phyloP scores from a whole-genome alignment of 1,284 basidiomycete species.

The Ustilago esculenta region DNA sequence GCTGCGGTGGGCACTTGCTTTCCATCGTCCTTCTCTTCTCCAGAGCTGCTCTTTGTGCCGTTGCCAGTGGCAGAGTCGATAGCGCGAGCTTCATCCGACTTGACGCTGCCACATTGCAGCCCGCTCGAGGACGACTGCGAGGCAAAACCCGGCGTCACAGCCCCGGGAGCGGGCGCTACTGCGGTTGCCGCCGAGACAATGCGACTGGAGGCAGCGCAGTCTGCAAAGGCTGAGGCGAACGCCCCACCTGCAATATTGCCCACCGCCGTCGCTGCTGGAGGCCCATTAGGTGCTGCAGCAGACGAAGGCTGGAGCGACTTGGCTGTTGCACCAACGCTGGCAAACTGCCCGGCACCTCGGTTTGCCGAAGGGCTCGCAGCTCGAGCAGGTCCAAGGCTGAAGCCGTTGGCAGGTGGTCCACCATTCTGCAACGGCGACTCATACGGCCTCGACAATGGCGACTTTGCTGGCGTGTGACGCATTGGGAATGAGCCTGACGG shows the following conservation, averaged over 20 bases:
- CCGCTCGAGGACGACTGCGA: conserved; percentile 16
- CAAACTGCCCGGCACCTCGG: conserved; percentile 12
- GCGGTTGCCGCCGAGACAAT: conserved; percentile 3
- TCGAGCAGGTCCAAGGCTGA: conserved; percentile 39
- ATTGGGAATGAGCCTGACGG: conserved; percentile 46
- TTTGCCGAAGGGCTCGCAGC: conserved; percentile 30
- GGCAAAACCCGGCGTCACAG: too few relatives aligned
- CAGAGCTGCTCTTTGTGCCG: not conserved
- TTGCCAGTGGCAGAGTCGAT: conserved; percentile 1
- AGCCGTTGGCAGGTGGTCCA: conserved; percentile 25
- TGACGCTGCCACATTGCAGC: not conserved
- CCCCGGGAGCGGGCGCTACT: not conserved
- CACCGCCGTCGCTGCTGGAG: conserved; percentile 3
- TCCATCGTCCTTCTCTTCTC: not conserved
- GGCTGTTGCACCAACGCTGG: conserved; percentile 24
- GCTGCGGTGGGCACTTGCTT: conserved; percentile 12
- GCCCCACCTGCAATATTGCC: conserved; percentile 17
- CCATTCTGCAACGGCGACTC: conserved; percentile 20
- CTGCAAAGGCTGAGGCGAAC: conserved; percentile 12
- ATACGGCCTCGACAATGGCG: conserved; percentile 43
- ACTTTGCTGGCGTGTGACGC: conserved; percentile 47
- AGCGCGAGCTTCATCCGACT: not conserved
- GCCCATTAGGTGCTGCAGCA: conserved; percentile 9
- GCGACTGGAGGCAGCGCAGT: not conserved
- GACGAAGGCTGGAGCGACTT: conserved; percentile 28